phyloP scores from a whole-genome alignment of 768 basidiomycete species.

The Holtermanniella nyarrowii region DNA sequence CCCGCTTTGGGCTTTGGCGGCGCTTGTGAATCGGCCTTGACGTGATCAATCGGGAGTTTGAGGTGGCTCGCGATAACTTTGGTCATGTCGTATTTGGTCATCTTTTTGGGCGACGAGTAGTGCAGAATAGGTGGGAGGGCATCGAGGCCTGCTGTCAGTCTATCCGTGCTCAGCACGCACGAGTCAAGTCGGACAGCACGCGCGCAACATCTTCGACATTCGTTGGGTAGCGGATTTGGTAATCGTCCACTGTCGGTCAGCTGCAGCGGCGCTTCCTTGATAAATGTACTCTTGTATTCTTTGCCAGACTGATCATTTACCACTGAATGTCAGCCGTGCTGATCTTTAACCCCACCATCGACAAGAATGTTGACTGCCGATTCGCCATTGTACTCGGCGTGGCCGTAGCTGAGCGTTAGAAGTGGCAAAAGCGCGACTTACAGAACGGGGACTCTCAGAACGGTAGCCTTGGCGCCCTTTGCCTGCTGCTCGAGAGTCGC shows the following conservation, averaged over 20 bases:
- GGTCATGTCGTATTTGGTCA: conserved; percentile 91
- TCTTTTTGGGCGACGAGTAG: conserved; percentile 63
- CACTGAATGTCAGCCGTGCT: conserved; percentile 35
- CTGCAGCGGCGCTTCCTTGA: neutral
- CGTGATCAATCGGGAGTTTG: conserved; percentile 54
- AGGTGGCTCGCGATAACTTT: conserved; percentile 54
- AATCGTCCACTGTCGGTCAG: conserved; percentile 65
- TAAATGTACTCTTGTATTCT: conserved; percentile 54
- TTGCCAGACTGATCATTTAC: conserved; percentile 80
- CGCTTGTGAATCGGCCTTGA: conserved; percentile 56
- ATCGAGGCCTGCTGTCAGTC: conserved; percentile 40
- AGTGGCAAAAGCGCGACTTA: conserved; percentile 41
- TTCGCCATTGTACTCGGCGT: conserved; percentile 71
- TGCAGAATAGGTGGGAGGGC: conserved; percentile 66
- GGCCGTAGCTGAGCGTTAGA: conserved; percentile 59
- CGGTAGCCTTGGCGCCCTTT: conserved; percentile 47
- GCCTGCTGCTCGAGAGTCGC: conserved; percentile 53
- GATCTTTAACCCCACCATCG: conserved; percentile 45
- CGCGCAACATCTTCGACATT: conserved; percentile 77
- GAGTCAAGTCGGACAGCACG: conserved; percentile 65
- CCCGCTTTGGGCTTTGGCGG: conserved; percentile 46
- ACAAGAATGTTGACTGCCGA: conserved; percentile 79
- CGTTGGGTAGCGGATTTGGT: conserved; percentile 83
- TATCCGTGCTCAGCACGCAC: conserved; percentile 43
- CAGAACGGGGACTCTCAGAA: conserved; percentile 87